Conservation (phyloP, 2,329 filamentous ascomycete genomes). For the Ophiostoma angusticollis region DNA sequence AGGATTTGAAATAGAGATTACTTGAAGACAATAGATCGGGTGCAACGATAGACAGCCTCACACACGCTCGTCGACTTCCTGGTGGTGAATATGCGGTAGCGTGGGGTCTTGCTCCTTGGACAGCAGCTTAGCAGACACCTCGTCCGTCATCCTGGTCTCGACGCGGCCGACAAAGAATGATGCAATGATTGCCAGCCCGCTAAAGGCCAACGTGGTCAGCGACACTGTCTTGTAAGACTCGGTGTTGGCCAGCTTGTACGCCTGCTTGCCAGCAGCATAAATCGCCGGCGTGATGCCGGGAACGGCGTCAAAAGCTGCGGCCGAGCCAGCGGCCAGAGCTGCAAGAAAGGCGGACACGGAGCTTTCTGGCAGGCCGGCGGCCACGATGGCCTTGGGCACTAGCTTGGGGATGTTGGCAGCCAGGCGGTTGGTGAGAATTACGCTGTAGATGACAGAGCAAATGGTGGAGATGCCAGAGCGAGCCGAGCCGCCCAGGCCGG, state of each 20-base stretch:
- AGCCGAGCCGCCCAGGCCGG: no score
- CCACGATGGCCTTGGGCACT: slow-evolving; percentile 3
- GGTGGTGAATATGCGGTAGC: no score
- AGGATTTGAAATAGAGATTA: no score
- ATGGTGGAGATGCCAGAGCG: not conserved
- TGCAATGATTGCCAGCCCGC: slow-evolving; percentile 9
- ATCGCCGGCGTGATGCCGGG: slow-evolving; percentile 10
- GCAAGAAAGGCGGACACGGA: slow-evolving; percentile 2
- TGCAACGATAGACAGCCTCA: no score
- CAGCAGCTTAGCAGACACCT: no score
- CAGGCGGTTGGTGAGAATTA: slow-evolving; percentile 8
- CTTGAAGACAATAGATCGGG: no score
- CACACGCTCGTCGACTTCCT: no score
- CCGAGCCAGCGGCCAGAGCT: slow-evolving; percentile 5
- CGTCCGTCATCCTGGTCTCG: no score
- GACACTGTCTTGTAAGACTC: slow-evolving; percentile 7
- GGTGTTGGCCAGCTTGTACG: slow-evolving; percentile 8
- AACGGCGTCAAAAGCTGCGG: slow-evolving; percentile 4
- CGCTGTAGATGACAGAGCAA: slow-evolving; percentile 3
- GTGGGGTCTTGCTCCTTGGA: no score
- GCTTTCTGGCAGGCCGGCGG: slow-evolving; percentile 4
- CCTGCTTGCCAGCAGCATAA: slow-evolving; percentile 2
- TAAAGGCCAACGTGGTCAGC: slow-evolving; percentile 8
- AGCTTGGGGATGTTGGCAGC: slow-evolving; percentile 1
- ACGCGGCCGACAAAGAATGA: no score